Evolutionary conservation across 441 rosid genomes (phyloP), one percentile per base, ranked within the genome.

Genomic region (Adansonia grandidieri): DNA sequence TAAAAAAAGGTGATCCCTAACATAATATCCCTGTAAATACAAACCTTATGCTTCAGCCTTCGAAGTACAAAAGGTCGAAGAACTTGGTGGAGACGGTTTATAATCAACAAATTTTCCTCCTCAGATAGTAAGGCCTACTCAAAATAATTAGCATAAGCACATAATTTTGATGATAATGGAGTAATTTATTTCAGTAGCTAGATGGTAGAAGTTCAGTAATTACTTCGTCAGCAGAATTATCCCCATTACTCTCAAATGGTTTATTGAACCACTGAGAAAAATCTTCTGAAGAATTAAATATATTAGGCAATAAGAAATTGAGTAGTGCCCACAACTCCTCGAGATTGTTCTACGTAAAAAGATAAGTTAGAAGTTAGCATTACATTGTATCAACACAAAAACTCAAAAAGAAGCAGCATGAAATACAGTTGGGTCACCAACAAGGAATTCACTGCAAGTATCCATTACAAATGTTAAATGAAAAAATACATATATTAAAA

Each of bases 231-330:
- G 93, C 88, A 80, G 98, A 90, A 88, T 48, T 91, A 85, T 95
- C 98, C 76, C 96, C 97, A 82, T 86, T 95, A 80, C 97, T 80
- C 90, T 93, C 87, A 86, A 95, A 93, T 77, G 98, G 98, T 85
- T 93, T 93, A 89, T 95, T 95, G 86, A 95, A 95, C 98, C 98
- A 95, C 79, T 95, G 98, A 85, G 97, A 93, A 83, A 95, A 95
- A 84, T 95, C 98, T 79, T 95, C 98, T 14, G 98, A 92, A 48
- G 98, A 92, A 85, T 93, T 95, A 84, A 95, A 95, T 83, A 95
- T 93, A 86, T 92, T 93, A 56, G 98, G 98, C 85, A 95, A 82
- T 84, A 93, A 85, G 86, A 95, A 95, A 86, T 95, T 95, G 42
- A 95, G 97, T 37, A 95, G 87, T 2, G 98, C 98, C 98, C 98